Percentiles rank a stretch among this genome's conserved stretches.
Evolutionary conservation across 2,329 filamentous ascomycete species (phyloP).

Genomic region (Dothideomycetidae sp.): DNA sequence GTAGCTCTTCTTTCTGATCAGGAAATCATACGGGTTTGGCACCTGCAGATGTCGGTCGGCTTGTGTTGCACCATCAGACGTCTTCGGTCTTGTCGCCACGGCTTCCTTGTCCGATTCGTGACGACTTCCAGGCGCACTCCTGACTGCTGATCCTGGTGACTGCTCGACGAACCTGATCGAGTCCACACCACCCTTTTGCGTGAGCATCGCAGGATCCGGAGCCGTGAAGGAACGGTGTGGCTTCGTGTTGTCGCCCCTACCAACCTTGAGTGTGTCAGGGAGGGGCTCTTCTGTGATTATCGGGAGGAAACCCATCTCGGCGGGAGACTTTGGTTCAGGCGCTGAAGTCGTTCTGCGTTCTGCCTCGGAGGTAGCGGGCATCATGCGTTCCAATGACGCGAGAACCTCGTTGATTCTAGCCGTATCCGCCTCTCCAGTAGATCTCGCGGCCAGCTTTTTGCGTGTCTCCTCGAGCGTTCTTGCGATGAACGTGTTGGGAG

Average conservation of each 20-base stretch:
- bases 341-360: slow-evolving; percentile 34
- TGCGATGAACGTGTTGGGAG: slow-evolving; percentile 38
- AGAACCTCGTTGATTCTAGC: slow-evolving; percentile 46
- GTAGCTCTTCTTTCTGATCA: slow-evolving; percentile 11
- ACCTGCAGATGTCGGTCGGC: slow-evolving; percentile 10
- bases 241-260: slow-evolving; percentile 18
- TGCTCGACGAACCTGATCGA: slow-evolving; percentile 42
- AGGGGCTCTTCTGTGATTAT: slow-evolving; percentile 39
- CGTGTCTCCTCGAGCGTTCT: slow-evolving; percentile 45
- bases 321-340: slow-evolving; percentile 22
- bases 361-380: slow-evolving; percentile 18
- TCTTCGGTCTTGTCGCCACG: slow-evolving; percentile 4
- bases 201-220: slow-evolving; percentile 17
- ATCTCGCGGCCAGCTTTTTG: slow-evolving; percentile 40
- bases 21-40: slow-evolving; percentile 9
- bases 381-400: slow-evolving; percentile 26
- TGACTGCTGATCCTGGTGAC: slow-evolving; percentile 14
- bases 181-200: background rate
- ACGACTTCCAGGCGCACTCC: background rate
- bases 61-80: slow-evolving; percentile 6
- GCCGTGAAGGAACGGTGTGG: slow-evolving; percentile 30
- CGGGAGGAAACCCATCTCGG: slow-evolving; percentile 28
- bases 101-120: slow-evolving; percentile 6
- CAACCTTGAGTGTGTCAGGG: slow-evolving; percentile 17
- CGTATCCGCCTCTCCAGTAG: slow-evolving; percentile 32